phyloP scores from a whole-genome alignment of 139 green algal species.

The Ettlia oleoabundans region DNA sequence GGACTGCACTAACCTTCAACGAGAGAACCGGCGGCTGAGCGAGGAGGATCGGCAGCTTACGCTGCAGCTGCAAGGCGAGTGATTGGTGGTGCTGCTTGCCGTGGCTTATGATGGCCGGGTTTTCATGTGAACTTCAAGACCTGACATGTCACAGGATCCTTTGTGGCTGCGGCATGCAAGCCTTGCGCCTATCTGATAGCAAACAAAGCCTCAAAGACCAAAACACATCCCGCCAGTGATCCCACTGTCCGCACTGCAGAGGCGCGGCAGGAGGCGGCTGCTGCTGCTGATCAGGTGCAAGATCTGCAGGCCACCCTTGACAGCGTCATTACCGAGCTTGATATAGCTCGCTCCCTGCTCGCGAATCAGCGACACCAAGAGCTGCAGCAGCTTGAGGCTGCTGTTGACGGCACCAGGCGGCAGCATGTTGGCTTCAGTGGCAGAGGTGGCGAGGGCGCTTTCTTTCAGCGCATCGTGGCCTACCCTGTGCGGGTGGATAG shows the following conservation, averaged over 20 bases:
- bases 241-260: slow-evolving; percentile 6
- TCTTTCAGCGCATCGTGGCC: slow-evolving; percentile 1
- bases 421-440: neutral
- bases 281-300: slow-evolving; percentile 13
- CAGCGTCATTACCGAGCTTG: slow-evolving; percentile 25
- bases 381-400: neutral
- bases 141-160: too few relatives aligned
- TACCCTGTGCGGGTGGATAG: slow-evolving; percentile 16
- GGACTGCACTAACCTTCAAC: slow-evolving; percentile 26
- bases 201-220: too few relatives aligned
- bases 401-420: neutral
- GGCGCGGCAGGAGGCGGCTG: neutral
- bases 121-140: too few relatives aligned
- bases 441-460: neutral
- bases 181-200: too few relatives aligned
- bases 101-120: too few relatives aligned
- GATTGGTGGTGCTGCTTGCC: too few relatives aligned
- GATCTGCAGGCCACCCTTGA: slow-evolving; percentile 30
- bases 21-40: slow-evolving; percentile 4
- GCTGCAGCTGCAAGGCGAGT: slow-evolving; percentile 10
- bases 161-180: too few relatives aligned
- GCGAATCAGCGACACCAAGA: slow-evolving; percentile 21
- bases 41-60: neutral
- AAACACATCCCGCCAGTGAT: too few relatives aligned
- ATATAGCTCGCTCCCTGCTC: slow-evolving; percentile 27